Percentiles rank a stretch among this genome's conserved stretches.
These are phyloP conservation scores for Carallia brachiata DNA, from an alignment of 345 rosid genomes.

Conservation along the genomic window DNA sequence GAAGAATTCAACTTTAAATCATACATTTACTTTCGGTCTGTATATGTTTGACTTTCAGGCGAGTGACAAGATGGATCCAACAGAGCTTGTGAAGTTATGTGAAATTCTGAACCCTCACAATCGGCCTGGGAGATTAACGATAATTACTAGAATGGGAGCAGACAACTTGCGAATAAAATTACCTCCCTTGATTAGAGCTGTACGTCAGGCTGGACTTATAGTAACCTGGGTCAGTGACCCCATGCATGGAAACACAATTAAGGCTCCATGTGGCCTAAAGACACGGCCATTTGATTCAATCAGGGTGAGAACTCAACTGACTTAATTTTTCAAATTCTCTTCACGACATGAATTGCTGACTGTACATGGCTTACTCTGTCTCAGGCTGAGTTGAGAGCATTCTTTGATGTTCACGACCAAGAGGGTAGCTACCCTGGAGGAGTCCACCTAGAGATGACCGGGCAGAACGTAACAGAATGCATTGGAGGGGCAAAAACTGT, in stretches of 20 bases:
- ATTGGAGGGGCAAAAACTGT: constrained; percentile 54
- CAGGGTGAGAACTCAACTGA: constrained; percentile 23
- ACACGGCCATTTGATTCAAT: constrained; percentile 61
- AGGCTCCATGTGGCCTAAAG: constrained; percentile 61
- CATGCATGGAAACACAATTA: constrained; percentile 69
- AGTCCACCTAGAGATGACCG: constrained; percentile 58
- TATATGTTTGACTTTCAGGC: constrained; percentile 31
- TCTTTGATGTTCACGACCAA: constrained; percentile 62
- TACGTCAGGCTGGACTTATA: constrained; percentile 58
- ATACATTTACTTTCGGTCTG: not conserved
- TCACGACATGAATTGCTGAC: not conserved
- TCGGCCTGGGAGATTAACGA: constrained; percentile 56
- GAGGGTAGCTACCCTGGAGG: constrained; percentile 64
- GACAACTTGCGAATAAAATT: constrained; percentile 64
- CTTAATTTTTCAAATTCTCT: not conserved
- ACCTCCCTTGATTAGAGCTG: constrained; percentile 55
- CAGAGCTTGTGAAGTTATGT: constrained; percentile 49
- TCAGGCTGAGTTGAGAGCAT: constrained; percentile 56
- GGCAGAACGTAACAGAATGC: constrained; percentile 62
- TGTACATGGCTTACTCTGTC: not conserved
- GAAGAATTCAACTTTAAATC: not conserved
- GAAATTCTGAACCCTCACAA: constrained; percentile 61
- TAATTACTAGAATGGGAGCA: constrained; percentile 65
- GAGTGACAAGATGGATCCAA: constrained; percentile 66
- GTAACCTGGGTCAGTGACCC: constrained; percentile 78